Evolutionary conservation across 768 basidiomycete genomes (phyloP).

Genomic region (Paxillus ammoniavirescens): DNA sequence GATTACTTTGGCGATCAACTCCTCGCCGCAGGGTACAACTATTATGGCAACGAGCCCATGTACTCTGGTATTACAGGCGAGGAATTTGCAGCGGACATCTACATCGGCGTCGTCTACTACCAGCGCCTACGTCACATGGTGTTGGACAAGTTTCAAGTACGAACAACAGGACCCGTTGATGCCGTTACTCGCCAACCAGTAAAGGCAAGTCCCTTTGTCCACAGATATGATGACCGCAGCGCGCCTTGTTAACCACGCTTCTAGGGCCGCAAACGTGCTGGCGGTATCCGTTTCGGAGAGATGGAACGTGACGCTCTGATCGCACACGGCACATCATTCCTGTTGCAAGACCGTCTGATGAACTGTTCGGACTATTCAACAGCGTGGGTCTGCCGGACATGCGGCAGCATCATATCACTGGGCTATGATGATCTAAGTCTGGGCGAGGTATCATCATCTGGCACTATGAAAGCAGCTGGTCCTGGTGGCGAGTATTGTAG

Average conservation of each 20-base stretch:
- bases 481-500: conserved; percentile 94
- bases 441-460: conserved; percentile 56
- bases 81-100: conserved; percentile 98
- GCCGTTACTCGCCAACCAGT: conserved; percentile 95
- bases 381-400: conserved; percentile 97
- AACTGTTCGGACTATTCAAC: conserved; percentile 99
- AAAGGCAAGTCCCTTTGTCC: conserved; percentile 56
- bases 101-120: conserved; percentile 97
- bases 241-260: conserved; percentile 2
- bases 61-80: conserved; percentile 99
- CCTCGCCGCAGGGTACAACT: conserved; percentile 92
- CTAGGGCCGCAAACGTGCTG: conserved; percentile 97
- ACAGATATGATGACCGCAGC: background rate
- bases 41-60: conserved; percentile 99
- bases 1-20: conserved; percentile 98
- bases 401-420: conserved; percentile 92
- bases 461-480: conserved; percentile 56
- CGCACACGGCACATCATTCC: conserved; percentile 97
- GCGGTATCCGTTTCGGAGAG: conserved; percentile 99
- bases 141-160: conserved; percentile 98
- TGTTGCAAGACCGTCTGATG: conserved; percentile 98
- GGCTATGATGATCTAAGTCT: conserved; percentile 89
- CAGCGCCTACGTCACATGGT: conserved; percentile 99
- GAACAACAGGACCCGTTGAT: conserved; percentile 97
- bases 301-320: conserved; percentile 99